A percentile compares a stretch with the other conserved stretches of the same genome.
Conservation (phyloP, 306 rosid species). For the Castanospermum australe region DNA sequence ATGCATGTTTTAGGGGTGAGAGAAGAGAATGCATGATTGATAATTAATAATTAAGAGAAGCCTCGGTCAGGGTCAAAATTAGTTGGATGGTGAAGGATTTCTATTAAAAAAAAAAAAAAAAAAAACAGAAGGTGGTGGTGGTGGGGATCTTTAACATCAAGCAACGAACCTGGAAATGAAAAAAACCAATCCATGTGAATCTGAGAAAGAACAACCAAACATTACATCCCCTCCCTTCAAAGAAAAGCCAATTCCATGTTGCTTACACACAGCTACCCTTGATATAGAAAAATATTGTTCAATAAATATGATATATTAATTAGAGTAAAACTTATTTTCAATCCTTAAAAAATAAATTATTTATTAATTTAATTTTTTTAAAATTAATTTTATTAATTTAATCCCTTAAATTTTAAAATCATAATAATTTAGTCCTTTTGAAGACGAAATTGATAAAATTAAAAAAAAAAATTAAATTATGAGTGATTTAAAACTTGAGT, state of each 20-base stretch:
- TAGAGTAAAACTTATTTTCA: too few species aligned
- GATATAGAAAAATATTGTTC: too few species aligned
- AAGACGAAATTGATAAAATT: too few species aligned
- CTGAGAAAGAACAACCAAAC: not conserved
- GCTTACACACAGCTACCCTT: not conserved
- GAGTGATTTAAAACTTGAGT: too few species aligned
- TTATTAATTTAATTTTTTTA: too few species aligned
- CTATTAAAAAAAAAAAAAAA: not conserved
- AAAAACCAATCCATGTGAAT: not conserved
- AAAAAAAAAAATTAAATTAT: too few species aligned
- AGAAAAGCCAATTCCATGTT: not conserved
- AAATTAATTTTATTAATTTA: too few species aligned
- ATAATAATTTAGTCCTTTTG: too few species aligned
- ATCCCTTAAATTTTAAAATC: too few species aligned
- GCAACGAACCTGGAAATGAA: not conserved
- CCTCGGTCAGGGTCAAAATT: conserved; percentile 19
- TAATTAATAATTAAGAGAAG: not conserved
- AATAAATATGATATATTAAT: too few species aligned
- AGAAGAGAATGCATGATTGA: not conserved
- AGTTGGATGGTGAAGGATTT: not conserved
- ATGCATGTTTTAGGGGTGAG: conserved; percentile 21
- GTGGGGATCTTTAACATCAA: not conserved
- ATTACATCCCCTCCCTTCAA: not conserved
- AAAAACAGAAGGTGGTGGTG: not conserved
- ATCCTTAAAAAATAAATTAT: too few species aligned